phyloP scores from a whole-genome alignment of 495 filamentous ascomycete species.

The Aspergillus funiculosus region DNA sequence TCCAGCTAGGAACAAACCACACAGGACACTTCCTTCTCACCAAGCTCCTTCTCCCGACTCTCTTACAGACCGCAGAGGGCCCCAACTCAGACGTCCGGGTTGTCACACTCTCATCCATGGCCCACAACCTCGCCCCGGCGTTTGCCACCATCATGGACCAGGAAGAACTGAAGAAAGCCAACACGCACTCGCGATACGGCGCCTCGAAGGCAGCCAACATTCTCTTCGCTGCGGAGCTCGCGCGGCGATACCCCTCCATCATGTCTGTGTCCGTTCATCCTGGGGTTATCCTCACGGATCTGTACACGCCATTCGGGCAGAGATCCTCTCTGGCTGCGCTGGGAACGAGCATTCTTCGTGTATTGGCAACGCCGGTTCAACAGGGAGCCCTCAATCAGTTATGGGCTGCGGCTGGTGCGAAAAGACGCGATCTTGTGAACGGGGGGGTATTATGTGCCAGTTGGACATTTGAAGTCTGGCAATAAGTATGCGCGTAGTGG shows the following conservation, averaged over 20 bases:
- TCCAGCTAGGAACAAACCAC: slow-evolving; percentile 55
- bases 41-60: slow-evolving; percentile 35
- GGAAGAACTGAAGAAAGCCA: slow-evolving; percentile 28
- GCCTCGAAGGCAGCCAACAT: slow-evolving; percentile 56
- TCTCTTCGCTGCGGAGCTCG: slow-evolving; percentile 48
- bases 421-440: not conserved
- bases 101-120: slow-evolving; percentile 39
- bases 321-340: slow-evolving; percentile 8
- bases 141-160: slow-evolving; percentile 28
- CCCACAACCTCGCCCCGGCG: slow-evolving; percentile 22
- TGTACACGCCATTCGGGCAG: slow-evolving; percentile 19
- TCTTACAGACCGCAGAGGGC: slow-evolving; percentile 27
- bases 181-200: slow-evolving; percentile 45
- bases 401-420: slow-evolving; percentile 32
- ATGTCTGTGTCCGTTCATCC: slow-evolving; percentile 45
- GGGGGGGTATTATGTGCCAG: slow-evolving; percentile 1
- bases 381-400: slow-evolving; percentile 35
- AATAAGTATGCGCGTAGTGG: not conserved
- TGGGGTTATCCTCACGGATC: slow-evolving; percentile 34
- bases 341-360: slow-evolving; percentile 10
- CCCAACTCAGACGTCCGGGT: slow-evolving; percentile 41
- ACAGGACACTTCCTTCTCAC: slow-evolving; percentile 56
- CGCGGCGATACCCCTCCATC: slow-evolving; percentile 38
- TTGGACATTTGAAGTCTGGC: not conserved
- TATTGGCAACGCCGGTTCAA: slow-evolving; percentile 20